Evolutionary conservation across 2,329 filamentous ascomycete species (phyloP), one percentile per base, ranked within the genome.

Genomic region (Sclerotinia glacialis): DNA sequence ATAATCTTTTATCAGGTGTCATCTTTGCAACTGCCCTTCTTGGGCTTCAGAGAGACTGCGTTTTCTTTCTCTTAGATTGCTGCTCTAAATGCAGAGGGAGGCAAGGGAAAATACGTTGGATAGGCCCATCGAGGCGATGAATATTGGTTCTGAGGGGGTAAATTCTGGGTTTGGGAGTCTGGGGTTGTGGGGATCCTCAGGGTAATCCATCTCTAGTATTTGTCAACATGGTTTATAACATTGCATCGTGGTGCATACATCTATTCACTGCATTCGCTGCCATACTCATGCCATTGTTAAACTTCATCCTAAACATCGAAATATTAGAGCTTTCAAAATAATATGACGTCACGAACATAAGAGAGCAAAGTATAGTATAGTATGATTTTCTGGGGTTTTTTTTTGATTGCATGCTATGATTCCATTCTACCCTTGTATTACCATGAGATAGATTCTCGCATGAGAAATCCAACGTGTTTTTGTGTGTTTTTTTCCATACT

Each of bases 381-480:
- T 37, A 54, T 54, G 31, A 54, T 54, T 54, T 54, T 54, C 50
- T 53, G n/a, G n/a, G 18, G 12, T 53, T n/a, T 53, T 53, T 53
- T 53, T 34, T 53, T 53, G 16, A 31, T 53, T 21, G 16, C 28
- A 12, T 21, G 16, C 50, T 53, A 53, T 53, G 16, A 34, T 34
- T 16, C 50, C 14, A 31, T 18, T 28, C 26, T 28, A 14, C 26
- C 49, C 31, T 31, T 31, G 8, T 12, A 16, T 40, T 5, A 40
- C 37, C 37, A 1, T 14, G 11, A 40, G n/a, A n/a, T n/a, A n/a
- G n/a, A 4, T 40, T 14, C 37, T 40, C 12, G 37, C 37, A 40
- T 40, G 12, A 40, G 14, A 40, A 40, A 1, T 40, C 37, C 37
- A 40, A 40, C 3, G 11, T 1, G 37, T 40, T 37, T 37, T 37